Evolutionary conservation across 2,329 filamentous ascomycete species (phyloP).

Genomic region (Colletotrichum salicis): DNA sequence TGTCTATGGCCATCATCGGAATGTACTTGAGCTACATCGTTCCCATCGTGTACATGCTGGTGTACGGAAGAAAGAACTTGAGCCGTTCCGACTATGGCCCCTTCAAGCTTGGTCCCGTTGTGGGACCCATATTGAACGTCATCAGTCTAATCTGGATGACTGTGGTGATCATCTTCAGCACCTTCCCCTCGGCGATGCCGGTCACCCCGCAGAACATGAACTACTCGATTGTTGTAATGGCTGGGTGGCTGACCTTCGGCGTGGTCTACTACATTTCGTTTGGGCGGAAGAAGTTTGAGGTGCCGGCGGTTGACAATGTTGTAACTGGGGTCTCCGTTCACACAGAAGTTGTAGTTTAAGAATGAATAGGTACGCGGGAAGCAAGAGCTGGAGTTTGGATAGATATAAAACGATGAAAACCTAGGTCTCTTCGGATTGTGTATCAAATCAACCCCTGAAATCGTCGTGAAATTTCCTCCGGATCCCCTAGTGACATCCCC

Average conservation of each 20-base stretch:
- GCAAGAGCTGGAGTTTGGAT: background rate
- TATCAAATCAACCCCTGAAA: constrained; percentile 45
- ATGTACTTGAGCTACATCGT: constrained; percentile 56
- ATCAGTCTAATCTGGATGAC: constrained; percentile 55
- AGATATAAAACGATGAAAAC: background rate
- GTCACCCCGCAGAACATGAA: constrained; percentile 58
- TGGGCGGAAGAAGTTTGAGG: constrained; percentile 42
- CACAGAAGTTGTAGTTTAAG: constrained; percentile 3
- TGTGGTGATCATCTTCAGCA: constrained; percentile 57
- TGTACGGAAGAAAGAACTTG: constrained; percentile 45
- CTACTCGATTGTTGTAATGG: constrained; percentile 55
- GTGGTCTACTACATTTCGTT: constrained; percentile 44
- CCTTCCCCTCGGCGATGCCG: constrained; percentile 53
- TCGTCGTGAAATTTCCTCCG: constrained; percentile 44
- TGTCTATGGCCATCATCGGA: constrained; percentile 54
- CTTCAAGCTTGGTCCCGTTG: constrained; percentile 44
- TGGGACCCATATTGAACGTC: constrained; percentile 51
- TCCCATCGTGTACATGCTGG: constrained; percentile 50
- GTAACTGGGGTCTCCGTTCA: constrained; percentile 26
- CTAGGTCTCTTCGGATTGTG: background rate
- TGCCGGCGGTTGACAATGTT: constrained; percentile 35
- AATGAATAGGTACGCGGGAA: background rate
- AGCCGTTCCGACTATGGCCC: constrained; percentile 37
- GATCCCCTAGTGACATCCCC: constrained; percentile 33
- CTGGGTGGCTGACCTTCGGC: constrained; percentile 50